Percentiles rank a stretch among this genome's conserved stretches.
Evolutionary conservation across 2,329 filamentous ascomycete species (phyloP).

Genomic region (Thielaviopsis musarum): DNA sequence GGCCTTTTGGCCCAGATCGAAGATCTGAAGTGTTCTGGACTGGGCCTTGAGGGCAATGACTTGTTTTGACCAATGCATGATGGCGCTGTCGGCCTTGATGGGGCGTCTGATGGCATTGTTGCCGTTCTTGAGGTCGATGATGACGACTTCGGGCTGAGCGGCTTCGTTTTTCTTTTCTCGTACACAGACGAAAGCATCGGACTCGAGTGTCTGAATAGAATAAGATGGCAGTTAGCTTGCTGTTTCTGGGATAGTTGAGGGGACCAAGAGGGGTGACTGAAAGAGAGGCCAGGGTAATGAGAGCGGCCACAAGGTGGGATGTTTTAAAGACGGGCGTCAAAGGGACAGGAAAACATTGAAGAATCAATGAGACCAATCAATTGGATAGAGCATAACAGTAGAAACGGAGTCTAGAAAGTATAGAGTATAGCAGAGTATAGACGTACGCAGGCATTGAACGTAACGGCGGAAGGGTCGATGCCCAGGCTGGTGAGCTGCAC

Average conservation of each 20-base stretch:
- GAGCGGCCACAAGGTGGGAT: too few relatives aligned
- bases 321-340: too few relatives aligned
- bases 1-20: constrained; percentile 80
- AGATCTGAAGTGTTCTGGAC: constrained; percentile 88
- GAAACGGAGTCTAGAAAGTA: background rate
- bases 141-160: constrained; percentile 83
- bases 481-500: constrained; percentile 44
- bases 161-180: constrained; percentile 81
- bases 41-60: constrained; percentile 95
- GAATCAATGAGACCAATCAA: background rate
- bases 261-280: too few relatives aligned
- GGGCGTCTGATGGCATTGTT: constrained; percentile 89
- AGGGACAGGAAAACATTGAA: too few relatives aligned
- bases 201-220: constrained; percentile 70
- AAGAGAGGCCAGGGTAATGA: too few relatives aligned
- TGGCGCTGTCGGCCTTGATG: constrained; percentile 98
- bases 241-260: background rate
- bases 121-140: constrained; percentile 92
- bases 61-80: constrained; percentile 96
- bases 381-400: background rate
- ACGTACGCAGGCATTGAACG: constrained; percentile 66
- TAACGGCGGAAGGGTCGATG: constrained; percentile 39
- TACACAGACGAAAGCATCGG: constrained; percentile 89
- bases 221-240: constrained; percentile 10
- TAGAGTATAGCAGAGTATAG: background rate